These are phyloP conservation scores for Gillenia trifoliata DNA, from an alignment of 306 rosid genomes.

Conservation along the genomic window DNA sequence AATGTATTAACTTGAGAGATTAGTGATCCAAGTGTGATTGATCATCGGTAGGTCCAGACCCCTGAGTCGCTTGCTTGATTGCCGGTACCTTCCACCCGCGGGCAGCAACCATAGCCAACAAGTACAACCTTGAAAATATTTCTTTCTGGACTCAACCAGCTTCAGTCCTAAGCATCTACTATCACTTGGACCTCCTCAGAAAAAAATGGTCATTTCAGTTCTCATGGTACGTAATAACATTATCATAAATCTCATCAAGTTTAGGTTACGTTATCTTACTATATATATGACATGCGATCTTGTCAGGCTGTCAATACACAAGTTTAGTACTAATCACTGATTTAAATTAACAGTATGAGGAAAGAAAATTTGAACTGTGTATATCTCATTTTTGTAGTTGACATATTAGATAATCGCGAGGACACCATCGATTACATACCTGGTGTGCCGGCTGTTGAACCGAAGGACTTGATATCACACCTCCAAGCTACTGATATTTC, in stretches of 20 bases:
- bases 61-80: constrained; percentile 23
- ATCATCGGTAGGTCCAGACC: no score
- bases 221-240: constrained; percentile 9
- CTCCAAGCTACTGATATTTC: constrained; percentile 9
- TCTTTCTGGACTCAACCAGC: constrained; percentile 35
- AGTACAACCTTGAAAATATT: constrained; percentile 21
- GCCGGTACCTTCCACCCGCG: constrained; percentile 24
- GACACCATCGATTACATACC: constrained; percentile 17
- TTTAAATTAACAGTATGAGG: background rate
- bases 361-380: no score
- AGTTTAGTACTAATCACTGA: no score
- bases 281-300: no score
- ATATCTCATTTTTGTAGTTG: background rate
- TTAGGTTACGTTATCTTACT: no score
- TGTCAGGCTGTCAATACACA: no score
- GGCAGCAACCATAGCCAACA: constrained; percentile 19
- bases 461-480: constrained; percentile 25
- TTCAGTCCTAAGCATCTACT: constrained; percentile 20
- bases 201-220: constrained; percentile 26
- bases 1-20: no score
- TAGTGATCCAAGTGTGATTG: no score
- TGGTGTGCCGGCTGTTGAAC: constrained; percentile 24
- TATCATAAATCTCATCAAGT: background rate
- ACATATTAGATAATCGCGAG: background rate
- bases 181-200: constrained; percentile 23